phyloP scores from a whole-genome alignment of 352 stramenopile genomes.

The Phytophthora fragariaefolia region DNA sequence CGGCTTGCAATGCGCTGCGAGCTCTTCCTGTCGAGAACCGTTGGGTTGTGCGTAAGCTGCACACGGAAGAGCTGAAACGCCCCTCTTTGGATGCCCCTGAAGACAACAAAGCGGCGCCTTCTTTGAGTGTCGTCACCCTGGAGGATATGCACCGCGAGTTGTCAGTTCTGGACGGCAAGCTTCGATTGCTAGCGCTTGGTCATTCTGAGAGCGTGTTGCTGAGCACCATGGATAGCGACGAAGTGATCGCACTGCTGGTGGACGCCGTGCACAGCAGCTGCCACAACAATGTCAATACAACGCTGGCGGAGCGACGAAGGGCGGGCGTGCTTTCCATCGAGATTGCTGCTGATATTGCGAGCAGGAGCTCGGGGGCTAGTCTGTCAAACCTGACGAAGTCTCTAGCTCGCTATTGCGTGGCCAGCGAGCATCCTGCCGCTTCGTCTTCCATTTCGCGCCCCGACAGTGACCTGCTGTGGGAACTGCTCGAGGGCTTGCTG shows the following conservation, averaged over 20 bases:
- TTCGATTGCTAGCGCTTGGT: constrained; percentile 59
- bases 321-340: constrained; percentile 57
- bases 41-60: constrained; percentile 78
- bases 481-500: constrained; percentile 61
- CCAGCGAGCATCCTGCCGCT: constrained; percentile 40
- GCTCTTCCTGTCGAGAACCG: constrained; percentile 51
- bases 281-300: constrained; percentile 29
- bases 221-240: constrained; percentile 60
- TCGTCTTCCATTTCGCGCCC: constrained; percentile 32
- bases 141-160: constrained; percentile 69
- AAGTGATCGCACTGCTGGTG: constrained; percentile 65
- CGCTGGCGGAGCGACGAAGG: constrained; percentile 52
- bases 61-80: constrained; percentile 58
- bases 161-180: constrained; percentile 67
- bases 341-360: constrained; percentile 56
- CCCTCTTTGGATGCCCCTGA: constrained; percentile 15
- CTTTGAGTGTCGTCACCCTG: constrained; percentile 66
- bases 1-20: constrained; percentile 52
- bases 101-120: constrained; percentile 12
- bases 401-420: constrained; percentile 68
- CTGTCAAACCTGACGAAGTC: constrained; percentile 66
- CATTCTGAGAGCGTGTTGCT: constrained; percentile 63
- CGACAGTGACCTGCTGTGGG: constrained; percentile 60
- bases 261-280: constrained; percentile 44
- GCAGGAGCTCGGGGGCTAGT: constrained; percentile 12